These are phyloP conservation scores for Paraconiothyrium brasiliense DNA, from an alignment of 2,329 filamentous ascomycete genomes.

Conservation along the genomic window DNA sequence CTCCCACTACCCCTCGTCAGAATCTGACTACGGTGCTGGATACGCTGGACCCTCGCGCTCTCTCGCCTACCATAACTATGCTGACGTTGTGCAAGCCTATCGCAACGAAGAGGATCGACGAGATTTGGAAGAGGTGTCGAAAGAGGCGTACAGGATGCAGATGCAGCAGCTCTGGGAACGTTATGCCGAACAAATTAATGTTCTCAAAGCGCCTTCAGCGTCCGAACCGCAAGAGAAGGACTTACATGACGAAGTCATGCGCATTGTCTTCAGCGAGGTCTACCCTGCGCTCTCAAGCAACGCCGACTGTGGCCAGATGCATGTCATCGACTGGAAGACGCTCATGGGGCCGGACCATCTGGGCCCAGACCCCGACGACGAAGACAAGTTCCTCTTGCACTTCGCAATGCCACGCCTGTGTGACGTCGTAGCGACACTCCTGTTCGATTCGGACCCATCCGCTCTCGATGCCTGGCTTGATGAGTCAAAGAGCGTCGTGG, in stretches of 20 bases:
- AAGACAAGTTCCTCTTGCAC: conserved; percentile 15
- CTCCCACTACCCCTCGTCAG: background rate
- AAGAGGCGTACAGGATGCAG: background rate
- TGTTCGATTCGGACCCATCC: conserved; percentile 21
- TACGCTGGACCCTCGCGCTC: conserved; percentile 1
- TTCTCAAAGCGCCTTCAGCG: conserved; percentile 3
- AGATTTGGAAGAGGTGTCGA: background rate
- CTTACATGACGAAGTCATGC: conserved; percentile 24
- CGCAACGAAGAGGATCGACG: background rate
- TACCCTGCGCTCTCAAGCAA: conserved; percentile 10
- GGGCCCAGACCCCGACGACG: background rate
- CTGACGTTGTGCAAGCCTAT: background rate
- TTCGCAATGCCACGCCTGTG: conserved; percentile 24
- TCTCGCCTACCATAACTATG: background rate
- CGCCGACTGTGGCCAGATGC: conserved; percentile 18
- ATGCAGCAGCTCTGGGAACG: background rate
- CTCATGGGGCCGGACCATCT: conserved; percentile 11
- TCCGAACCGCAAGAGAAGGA: conserved; percentile 22
- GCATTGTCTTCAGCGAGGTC: conserved; percentile 12
- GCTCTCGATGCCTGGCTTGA: conserved; percentile 28
- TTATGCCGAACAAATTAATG: background rate
- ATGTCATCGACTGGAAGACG: conserved; percentile 22
- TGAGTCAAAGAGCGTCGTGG: conserved; percentile 24
- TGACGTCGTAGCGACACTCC: conserved; percentile 27
- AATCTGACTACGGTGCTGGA: background rate